Base-by-base conservation (phyloP, 2,329 filamentous ascomycete genomes). In the Corynespora cassiicola region DNA sequence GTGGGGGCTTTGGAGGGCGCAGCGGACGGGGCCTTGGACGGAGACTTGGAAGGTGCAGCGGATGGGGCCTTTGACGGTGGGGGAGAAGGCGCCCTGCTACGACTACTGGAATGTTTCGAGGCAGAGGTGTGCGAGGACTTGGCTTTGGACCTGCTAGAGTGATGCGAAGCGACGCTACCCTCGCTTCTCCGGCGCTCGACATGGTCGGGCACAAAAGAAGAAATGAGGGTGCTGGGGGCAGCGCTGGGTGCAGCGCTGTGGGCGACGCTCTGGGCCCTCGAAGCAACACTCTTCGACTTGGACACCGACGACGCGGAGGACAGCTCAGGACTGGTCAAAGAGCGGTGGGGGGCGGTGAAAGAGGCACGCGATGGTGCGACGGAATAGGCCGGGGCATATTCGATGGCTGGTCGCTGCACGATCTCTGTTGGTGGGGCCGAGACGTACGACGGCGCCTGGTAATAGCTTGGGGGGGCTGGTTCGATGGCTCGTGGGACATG, bases 401-500 rank as follows among this genome's bases (percentile, higher is more conserved):
- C 66, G 23, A 67, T 59, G 9, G 55, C 47, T 27, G 41, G 42
- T 32, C 44, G 52, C 42, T 52, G 51, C 31, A 47, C 39, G 11
- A 53, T 44, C 34, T 52, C 47, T 3, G 63, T 61, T 20, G 56
- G 59, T 18, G 63, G 45, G 15, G 50, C 47, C 12, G 59, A 62
- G 4, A 50, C 41, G 22, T 63, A 59, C 14, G 59, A 58, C n/a
- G 61, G 63, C 22, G 60, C 55, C 31, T 66, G 60, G 36, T 65
- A 65, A n/a, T n/a, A n/a, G 42, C 59, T 64, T 11, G 50, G 50
- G 3, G 65, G 62, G 10, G 66, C 64, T 3, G 68, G 61, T 47
- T 74, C 71, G 35, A 75, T 70, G 28, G 72, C 68, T 27, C 58
- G 61, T 39, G 53, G 45, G 31, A 37, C 55, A 37, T 53, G 54